These are phyloP conservation scores for Salix purpurea DNA, from an alignment of 345 rosid genomes.

Conservation along the genomic window DNA sequence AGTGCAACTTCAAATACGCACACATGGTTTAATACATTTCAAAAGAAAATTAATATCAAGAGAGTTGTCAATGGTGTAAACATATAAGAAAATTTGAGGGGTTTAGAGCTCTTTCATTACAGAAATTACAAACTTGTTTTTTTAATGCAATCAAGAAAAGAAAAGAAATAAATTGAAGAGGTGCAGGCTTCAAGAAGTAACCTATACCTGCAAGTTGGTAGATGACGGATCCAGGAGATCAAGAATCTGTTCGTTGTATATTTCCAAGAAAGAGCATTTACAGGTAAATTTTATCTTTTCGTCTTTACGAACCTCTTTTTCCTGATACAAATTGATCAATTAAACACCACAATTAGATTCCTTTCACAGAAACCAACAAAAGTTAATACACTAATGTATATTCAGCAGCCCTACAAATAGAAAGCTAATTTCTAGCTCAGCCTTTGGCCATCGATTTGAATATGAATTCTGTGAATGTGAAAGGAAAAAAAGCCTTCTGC, in stretches of 20 bases:
- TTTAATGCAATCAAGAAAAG: not conserved
- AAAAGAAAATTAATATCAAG: not conserved
- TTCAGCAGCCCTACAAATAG: not conserved
- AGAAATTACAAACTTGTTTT: not conserved
- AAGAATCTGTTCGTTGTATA: slow-evolving; percentile 94
- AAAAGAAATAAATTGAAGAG: not conserved
- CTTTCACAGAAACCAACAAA: not conserved
- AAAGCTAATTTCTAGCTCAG: not conserved
- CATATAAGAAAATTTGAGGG: not conserved
- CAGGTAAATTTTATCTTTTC: slow-evolving; percentile 76
- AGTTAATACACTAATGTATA: not conserved
- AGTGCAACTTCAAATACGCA: not conserved
- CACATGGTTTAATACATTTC: not conserved
- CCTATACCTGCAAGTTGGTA: slow-evolving; percentile 69
- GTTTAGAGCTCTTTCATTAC: not conserved
- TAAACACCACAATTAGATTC: not conserved
- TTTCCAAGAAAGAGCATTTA: slow-evolving; percentile 94
- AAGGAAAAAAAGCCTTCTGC: not conserved
- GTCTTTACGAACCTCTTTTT: slow-evolving; percentile 74
- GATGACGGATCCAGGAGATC: slow-evolving; percentile 93
- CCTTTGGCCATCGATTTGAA: not conserved
- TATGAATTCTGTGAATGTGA: not conserved
- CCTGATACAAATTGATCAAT: slow-evolving; percentile 44
- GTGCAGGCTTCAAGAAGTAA: not conserved
- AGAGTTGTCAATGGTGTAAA: not conserved